Base-by-base conservation (phyloP, 2,329 filamentous ascomycete species). In the Ustulina deusta region DNA sequence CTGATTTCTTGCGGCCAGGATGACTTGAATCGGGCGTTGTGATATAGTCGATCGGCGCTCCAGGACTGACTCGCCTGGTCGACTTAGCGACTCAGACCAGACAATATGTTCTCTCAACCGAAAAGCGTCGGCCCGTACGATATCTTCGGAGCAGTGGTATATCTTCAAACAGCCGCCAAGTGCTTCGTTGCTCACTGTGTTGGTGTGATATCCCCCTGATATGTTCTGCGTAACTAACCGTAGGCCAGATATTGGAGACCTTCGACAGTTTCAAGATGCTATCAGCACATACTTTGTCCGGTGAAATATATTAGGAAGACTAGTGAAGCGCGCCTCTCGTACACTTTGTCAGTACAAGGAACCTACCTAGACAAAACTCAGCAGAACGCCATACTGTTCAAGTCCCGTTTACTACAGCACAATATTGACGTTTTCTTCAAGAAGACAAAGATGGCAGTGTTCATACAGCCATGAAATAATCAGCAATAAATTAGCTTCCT, bases 1-100 rank as follows among this genome's bases (percentile, higher is more conserved):
- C 56, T 68, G 57, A 68, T 57, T 65, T 61, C 34, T 55, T 54
- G 29, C 27, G 2, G 13, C n/a, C 52, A 44, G 36, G 56, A 61
- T 34, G 38, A 20, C 51, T 46, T 56, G 42, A 38, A 57, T 51
- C 20, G 13, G 17, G 48, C 25, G 49, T 27, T 46, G 44, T 36
- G 34, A 42, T 58, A 48, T 32, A 36, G 42, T 27, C 10, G 7
- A 49, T 40, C n/a, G 32, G 13, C 52, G 15, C 29, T 56, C 51
- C 36, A 32, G 46, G 36, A 57, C 51, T 61, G 56, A 68, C 57
- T 65, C 65, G 42, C 20, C 13, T 17, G 15, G 17, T 54, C 27
- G 36, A 51, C 40, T 52, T 51, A 13, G 27, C 27, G 27, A 54
- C 25, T 57, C 17, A 27, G 44, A 27, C 58, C 27, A 52, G 56